A percentile compares a stretch with the other conserved stretches of the same genome.
Conservation (phyloP, 202 grass and related monocot genomes). For the Tripidium arundinaceum region DNA sequence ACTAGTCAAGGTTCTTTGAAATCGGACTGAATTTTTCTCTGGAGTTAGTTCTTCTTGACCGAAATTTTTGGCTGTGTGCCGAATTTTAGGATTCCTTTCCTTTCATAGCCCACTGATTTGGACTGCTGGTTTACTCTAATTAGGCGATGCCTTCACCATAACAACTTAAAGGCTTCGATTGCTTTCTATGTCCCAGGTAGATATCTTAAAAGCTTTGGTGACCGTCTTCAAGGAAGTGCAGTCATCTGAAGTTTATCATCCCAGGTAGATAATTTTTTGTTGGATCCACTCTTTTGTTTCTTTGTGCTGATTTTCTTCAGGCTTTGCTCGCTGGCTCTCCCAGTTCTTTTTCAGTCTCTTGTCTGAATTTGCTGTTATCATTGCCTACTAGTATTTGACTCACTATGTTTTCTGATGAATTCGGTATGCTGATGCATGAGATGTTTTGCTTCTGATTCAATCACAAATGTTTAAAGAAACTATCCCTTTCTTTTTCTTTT, state of each 20-base stretch:
- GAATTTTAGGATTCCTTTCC: neutral
- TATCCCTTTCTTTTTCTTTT: neutral
- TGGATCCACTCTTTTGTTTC: neutral
- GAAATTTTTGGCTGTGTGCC: neutral
- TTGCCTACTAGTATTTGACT: neutral
- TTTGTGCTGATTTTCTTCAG: constrained; percentile 14
- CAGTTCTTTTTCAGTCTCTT: neutral
- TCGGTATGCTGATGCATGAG: neutral
- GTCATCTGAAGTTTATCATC: constrained; percentile 25
- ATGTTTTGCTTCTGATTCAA: constrained; percentile 20
- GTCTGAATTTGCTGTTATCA: neutral
- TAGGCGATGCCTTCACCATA: constrained; percentile 25
- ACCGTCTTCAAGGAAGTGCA: constrained; percentile 1
- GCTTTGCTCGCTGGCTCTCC: neutral
- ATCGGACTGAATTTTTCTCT: neutral
- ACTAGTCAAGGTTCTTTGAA: constrained; percentile 18
- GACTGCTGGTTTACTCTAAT: constrained; percentile 27
- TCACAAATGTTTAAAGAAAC: neutral
- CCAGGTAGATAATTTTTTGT: constrained; percentile 37
- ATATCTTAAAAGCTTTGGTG: neutral
- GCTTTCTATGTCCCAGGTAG: constrained; percentile 29
- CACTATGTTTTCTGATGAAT: neutral
- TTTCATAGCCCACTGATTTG: constrained; percentile 24
- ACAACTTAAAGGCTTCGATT: constrained; percentile 21
- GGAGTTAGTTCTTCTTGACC: constrained; percentile 5